Conservation (phyloP, 2,329 filamentous ascomycete genomes). For the Penicillium concentricum region DNA sequence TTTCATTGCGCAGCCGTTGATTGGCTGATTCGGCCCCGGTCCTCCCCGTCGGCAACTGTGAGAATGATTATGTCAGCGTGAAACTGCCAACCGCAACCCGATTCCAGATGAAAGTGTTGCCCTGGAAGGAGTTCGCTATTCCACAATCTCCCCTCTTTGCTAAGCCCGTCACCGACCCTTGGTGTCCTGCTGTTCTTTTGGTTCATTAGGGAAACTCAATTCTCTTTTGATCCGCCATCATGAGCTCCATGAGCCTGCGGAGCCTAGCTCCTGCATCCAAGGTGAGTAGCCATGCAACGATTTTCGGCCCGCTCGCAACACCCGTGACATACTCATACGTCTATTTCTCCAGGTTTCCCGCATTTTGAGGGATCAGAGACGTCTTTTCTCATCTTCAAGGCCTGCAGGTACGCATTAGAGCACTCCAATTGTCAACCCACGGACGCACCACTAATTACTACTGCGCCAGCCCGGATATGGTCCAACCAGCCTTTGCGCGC, state of each 20-base stretch:
- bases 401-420: conserved; percentile 63
- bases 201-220: conserved; percentile 26
- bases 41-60: conserved; percentile 35
- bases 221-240: conserved; percentile 40
- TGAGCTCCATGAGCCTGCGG: conserved; percentile 52
- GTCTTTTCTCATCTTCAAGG: conserved; percentile 84
- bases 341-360: conserved; percentile 58
- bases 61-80: conserved; percentile 35
- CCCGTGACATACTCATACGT: conserved; percentile 23
- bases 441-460: conserved; percentile 24
- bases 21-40: conserved; percentile 35
- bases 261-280: conserved; percentile 51
- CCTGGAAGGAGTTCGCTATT: conserved; percentile 23
- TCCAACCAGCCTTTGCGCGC: conserved; percentile 82
- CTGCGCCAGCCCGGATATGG: conserved; percentile 71
- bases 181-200: conserved; percentile 23
- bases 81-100: conserved; percentile 19
- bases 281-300: conserved; percentile 37
- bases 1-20: conserved; percentile 34
- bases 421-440: conserved; percentile 16
- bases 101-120: conserved; percentile 16
- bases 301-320: conserved; percentile 21
- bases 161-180: conserved; percentile 17
- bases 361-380: conserved; percentile 62
- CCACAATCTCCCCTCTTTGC: conserved; percentile 20